These are phyloP conservation scores for Dipteronia sinensis DNA, from an alignment of 345 rosid genomes.

Conservation along the genomic window DNA sequence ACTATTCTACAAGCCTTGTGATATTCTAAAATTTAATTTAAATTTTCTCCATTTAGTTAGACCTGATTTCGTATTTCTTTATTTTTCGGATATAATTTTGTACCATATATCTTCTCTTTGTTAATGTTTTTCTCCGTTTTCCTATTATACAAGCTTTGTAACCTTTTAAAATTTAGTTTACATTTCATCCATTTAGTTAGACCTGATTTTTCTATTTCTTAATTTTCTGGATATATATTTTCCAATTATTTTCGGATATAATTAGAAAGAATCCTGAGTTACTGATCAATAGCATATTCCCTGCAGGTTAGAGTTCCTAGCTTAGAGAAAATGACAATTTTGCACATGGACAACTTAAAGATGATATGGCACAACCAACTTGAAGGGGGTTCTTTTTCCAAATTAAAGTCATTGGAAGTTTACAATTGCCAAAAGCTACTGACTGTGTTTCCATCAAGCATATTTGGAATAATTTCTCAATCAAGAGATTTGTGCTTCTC, in stretches of 20 bases:
- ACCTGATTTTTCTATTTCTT: no score
- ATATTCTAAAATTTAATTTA: no score
- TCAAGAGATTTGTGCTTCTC: neutral
- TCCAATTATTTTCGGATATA: neutral
- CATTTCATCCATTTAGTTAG: neutral
- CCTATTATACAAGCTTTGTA: neutral
- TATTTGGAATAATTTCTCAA: constrained; percentile 6
- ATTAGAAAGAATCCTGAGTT: neutral
- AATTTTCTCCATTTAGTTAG: neutral
- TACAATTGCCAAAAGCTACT: neutral
- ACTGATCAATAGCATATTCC: neutral
- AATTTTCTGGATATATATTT: no score
- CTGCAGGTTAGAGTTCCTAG: constrained; percentile 21
- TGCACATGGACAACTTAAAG: neutral
- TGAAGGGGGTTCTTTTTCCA: neutral
- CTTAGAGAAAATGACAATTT: neutral
- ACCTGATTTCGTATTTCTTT: neutral
- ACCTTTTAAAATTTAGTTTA: no score
- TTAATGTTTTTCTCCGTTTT: no score
- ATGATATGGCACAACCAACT: constrained; percentile 16
- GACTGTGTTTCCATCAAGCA: constrained; percentile 13
- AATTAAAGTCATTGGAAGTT: neutral
- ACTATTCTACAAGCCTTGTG: neutral
- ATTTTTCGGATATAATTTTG: neutral
- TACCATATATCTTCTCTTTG: no score